These are phyloP conservation scores for Neurospora cerealis DNA, from an alignment of 495 filamentous ascomycete species.

Conservation along the genomic window DNA sequence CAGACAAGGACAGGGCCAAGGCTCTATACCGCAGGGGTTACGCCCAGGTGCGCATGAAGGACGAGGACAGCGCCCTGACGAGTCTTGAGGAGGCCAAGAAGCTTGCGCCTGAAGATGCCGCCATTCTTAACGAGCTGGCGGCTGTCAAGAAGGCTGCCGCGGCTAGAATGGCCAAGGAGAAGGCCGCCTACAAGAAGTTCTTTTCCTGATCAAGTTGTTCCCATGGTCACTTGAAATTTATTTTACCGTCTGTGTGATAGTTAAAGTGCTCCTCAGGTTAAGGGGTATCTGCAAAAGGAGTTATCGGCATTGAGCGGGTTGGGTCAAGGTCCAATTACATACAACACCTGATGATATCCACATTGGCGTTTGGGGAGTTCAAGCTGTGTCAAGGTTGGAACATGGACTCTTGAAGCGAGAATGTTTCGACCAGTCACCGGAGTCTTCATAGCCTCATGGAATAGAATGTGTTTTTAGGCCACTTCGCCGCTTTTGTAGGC, in stretches of 20 bases:
- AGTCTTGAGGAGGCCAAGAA: constrained; percentile 69
- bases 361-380: background rate
- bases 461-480: background rate
- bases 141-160: constrained; percentile 65
- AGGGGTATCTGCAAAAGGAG: background rate
- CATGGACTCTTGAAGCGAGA: background rate
- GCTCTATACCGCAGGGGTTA: constrained; percentile 73
- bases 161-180: constrained; percentile 73
- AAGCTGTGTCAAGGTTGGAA: background rate
- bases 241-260: background rate
- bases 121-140: constrained; percentile 61
- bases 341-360: background rate
- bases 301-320: background rate
- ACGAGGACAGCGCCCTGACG: constrained; percentile 73
- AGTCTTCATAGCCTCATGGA: background rate
- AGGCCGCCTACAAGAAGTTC: constrained; percentile 80
- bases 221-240: background rate
- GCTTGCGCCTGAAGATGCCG: constrained; percentile 67
- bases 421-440: background rate
- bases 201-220: constrained; percentile 38
- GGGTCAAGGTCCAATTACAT: background rate
- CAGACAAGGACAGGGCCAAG: constrained; percentile 77
- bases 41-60: constrained; percentile 63
- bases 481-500: background rate
- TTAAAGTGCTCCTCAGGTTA: background rate